Percentiles rank a stretch among this genome's conserved stretches.
These are phyloP conservation scores for Vigna radiata DNA, from an alignment of 306 rosid genomes.

Conservation along the genomic window DNA sequence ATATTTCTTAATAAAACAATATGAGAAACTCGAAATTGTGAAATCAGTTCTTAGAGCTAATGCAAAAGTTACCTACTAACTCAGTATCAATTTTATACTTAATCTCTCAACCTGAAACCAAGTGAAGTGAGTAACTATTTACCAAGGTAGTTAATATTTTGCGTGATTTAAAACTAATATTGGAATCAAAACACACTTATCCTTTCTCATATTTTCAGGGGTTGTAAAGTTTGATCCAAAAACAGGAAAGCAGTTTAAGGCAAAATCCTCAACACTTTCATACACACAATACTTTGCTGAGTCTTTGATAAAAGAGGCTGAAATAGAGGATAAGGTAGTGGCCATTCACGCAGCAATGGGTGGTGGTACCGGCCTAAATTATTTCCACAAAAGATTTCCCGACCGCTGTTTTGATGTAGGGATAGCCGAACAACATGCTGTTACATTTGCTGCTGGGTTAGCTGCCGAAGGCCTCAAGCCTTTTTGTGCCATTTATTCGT, in stretches of 20 bases:
- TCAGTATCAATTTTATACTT: background rate
- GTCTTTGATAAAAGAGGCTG: constrained; percentile 88
- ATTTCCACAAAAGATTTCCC: constrained; percentile 86
- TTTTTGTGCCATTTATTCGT: constrained; percentile 86
- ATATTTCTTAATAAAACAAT: background rate
- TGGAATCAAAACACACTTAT: background rate
- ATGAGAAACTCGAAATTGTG: background rate
- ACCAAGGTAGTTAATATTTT: background rate
- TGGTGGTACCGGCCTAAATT: constrained; percentile 89
- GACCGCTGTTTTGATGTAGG: constrained; percentile 61
- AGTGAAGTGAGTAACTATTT: background rate
- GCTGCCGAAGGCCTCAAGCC: constrained; percentile 97
- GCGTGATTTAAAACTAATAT: background rate
- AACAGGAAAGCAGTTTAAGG: constrained; percentile 82
- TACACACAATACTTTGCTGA: constrained; percentile 88
- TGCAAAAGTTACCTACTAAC: background rate
- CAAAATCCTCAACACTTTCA: constrained; percentile 70
- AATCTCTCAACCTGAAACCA: background rate
- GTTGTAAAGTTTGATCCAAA: constrained; percentile 85
- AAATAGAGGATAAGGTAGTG: constrained; percentile 72
- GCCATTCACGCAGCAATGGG: constrained; percentile 99
- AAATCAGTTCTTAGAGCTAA: background rate
- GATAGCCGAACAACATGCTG: constrained; percentile 79
- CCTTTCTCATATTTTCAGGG: constrained; percentile 53
- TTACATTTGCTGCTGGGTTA: constrained; percentile 95